phyloP scores from a whole-genome alignment of 73 alveolate species.

The Tetrahymena malaccensis region DNA sequence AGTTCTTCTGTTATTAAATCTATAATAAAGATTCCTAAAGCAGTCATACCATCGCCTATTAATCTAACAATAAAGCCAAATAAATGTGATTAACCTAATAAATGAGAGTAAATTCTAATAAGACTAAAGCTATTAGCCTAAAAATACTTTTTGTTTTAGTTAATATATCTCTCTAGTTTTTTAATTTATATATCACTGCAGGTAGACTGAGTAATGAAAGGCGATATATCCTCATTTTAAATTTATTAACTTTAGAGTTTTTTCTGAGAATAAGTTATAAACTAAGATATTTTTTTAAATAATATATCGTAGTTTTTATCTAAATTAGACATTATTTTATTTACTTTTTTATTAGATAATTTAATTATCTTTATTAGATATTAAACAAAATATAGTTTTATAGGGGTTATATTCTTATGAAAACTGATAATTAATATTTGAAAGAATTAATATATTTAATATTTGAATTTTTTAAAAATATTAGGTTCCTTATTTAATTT shows the following conservation, averaged over 20 bases:
- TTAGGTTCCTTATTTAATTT: no score
- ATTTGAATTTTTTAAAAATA: no score
- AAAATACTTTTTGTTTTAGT: not conserved
- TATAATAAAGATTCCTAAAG: not conserved
- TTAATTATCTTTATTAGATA: not conserved
- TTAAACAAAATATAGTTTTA: not conserved
- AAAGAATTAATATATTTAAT: not conserved
- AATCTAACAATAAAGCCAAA: not conserved
- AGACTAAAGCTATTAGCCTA: not conserved
- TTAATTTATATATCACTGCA: not conserved
- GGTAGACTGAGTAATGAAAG: not conserved
- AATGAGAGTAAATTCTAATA: not conserved
- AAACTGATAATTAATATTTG: not conserved
- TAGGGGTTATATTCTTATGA: not conserved
- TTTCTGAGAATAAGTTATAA: not conserved
- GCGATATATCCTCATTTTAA: not conserved
- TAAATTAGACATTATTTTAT: not conserved
- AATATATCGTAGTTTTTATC: not conserved
- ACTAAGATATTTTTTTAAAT: not conserved
- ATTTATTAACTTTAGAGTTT: not conserved
- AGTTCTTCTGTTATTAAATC: not conserved
- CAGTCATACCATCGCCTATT: not conserved
- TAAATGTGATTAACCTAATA: not conserved
- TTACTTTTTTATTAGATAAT: not conserved
- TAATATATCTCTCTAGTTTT: not conserved